Conservation (phyloP, 129 eudicot species). For the Saposhnikovia divaricata region DNA sequence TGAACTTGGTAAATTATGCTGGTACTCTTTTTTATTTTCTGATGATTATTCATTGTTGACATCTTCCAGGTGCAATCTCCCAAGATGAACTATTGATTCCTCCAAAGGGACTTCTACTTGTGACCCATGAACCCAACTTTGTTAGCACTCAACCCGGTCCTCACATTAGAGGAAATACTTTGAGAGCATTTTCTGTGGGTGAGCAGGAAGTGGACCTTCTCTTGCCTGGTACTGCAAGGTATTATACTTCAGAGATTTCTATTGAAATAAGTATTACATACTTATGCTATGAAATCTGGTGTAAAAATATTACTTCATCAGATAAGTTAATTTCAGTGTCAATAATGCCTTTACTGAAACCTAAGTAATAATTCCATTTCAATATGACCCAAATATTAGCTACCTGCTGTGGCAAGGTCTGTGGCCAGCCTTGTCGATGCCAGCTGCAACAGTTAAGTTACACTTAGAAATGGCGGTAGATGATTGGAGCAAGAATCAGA, state of each 20-base stretch:
- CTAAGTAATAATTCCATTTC: neutral
- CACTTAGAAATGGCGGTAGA: neutral
- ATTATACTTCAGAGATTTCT: neutral
- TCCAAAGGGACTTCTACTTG: slow-evolving; percentile 75
- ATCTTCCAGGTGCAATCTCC: slow-evolving; percentile 35
- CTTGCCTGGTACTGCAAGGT: slow-evolving; percentile 99
- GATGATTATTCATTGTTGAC: slow-evolving; percentile 7
- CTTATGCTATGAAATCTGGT: neutral
- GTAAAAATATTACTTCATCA: neutral
- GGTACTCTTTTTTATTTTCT: neutral
- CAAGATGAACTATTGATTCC: slow-evolving; percentile 60
- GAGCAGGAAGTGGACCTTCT: slow-evolving; percentile 90
- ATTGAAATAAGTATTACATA: neutral
- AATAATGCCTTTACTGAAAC: neutral
- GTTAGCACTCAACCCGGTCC: slow-evolving; percentile 85
- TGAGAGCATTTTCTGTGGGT: slow-evolving; percentile 82
- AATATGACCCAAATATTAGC: neutral
- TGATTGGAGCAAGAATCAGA: neutral
- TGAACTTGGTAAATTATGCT: neutral
- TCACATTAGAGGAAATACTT: slow-evolving; percentile 80
- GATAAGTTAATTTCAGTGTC: neutral
- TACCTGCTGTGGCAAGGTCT: neutral
- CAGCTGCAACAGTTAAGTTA: neutral
- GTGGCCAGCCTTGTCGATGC: neutral
- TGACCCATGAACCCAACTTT: slow-evolving; percentile 85